A percentile compares a stretch with the other conserved stretches of the same genome.
Evolutionary conservation across 1,284 basidiomycete species (phyloP).

Genomic region (Cryptococcus maquisensis): DNA sequence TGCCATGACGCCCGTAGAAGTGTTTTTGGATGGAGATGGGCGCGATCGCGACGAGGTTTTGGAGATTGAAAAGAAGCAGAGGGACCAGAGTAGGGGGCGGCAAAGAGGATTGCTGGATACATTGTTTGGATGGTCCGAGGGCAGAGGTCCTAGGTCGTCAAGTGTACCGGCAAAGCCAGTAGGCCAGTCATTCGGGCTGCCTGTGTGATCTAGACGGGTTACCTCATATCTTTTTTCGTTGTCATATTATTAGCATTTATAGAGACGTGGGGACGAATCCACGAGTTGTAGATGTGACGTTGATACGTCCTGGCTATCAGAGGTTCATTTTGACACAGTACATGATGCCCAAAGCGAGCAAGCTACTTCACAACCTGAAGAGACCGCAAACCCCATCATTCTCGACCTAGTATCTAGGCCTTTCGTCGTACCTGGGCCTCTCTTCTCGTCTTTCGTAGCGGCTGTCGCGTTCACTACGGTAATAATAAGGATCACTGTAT

Average conservation of each 20-base stretch:
- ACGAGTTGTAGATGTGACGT: too few relatives aligned
- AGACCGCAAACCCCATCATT: neutral
- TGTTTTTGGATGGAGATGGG: neutral
- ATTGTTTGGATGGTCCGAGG: slow-evolving; percentile 1
- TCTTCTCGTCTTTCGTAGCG: slow-evolving; percentile 21
- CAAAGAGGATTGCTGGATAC: slow-evolving; percentile 1
- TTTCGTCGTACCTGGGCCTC: slow-evolving; percentile 29
- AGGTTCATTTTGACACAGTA: too few relatives aligned
- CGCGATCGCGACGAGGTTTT: neutral
- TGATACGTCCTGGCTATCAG: too few relatives aligned
- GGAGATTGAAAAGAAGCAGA: neutral
- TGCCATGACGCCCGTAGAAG: neutral
- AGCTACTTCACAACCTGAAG: neutral
- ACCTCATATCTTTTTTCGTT: neutral
- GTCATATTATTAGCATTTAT: neutral
- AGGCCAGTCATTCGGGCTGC: neutral
- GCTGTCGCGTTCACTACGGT: slow-evolving; percentile 24
- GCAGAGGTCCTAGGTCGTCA: neutral
- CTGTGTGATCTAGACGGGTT: neutral
- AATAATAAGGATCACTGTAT: slow-evolving; percentile 50
- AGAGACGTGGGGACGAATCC: neutral
- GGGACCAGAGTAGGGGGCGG: neutral
- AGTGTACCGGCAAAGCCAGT: neutral
- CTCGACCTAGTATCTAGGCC: slow-evolving; percentile 24
- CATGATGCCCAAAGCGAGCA: too few relatives aligned